Evolutionary conservation across 768 basidiomycete species (phyloP), one percentile per base, ranked within the genome.

Genomic region (Trametes maxima): DNA sequence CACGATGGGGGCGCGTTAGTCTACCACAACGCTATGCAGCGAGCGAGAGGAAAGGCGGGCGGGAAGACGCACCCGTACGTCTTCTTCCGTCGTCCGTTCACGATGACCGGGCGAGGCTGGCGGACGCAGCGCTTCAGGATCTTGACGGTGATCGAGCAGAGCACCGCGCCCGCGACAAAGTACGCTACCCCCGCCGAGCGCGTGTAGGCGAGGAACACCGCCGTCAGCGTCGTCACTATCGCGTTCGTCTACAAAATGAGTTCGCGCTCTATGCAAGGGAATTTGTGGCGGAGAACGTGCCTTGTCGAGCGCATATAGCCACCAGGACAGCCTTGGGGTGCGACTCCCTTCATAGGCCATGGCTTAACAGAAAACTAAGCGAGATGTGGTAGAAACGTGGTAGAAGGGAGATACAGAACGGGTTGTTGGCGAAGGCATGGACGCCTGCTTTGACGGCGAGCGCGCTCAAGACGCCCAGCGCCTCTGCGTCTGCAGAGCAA

Each of bases 131-230:
- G 75, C 69, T 93, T 93, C 48, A 86, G 66, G 4, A 82, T 51
- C 71, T 90, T 90, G 48, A 86, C 88, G 3, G 82, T 78, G 22
- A 83, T 49, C 16, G 78, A 74, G 70, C 88, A 90, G 46, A 77
- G 71, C 1, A 84, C 70, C 14, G 85, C 86, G 45, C 88, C 88
- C 8, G 70, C 75, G 13, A 76, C 74, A 66, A 89, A 88, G 73
- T 87, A 90, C 14, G 74, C 70, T 1, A 87, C 79, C 10, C 81
- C 88, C 40, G 80, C 80, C 3, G 88, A 90, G 54, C 82, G 81
- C 2, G 88, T 87, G 63, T 82, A 85, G 21, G 90, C 69, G 44
- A 87, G 70, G 61, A 79, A 73, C 25, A 67, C 58, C 5, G 81
- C 82, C 5, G 85, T 84, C 53, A 85, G 59, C 11, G 68, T 65